Percentiles rank a stretch among this genome's conserved stretches.
phyloP scores from a whole-genome alignment of 768 basidiomycete genomes.

The Mycena epipterygia region DNA sequence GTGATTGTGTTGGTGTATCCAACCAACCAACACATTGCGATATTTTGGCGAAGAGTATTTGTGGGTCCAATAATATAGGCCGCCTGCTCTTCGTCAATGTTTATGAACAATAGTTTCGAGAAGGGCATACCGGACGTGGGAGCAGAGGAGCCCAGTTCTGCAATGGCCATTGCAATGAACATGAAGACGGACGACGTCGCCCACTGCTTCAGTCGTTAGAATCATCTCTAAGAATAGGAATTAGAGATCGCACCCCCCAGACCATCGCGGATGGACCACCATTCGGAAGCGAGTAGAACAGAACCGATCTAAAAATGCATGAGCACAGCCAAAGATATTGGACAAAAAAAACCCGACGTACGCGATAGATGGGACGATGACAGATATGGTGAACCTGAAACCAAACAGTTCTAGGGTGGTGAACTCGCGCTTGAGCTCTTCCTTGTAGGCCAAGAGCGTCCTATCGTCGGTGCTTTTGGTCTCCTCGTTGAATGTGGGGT shows the following conservation, averaged over 20 bases:
- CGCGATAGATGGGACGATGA: conserved; percentile 1
- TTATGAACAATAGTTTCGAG: too few species aligned
- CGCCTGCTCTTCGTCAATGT: too few species aligned
- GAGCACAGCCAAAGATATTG: background rate
- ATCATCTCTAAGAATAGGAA: too few species aligned
- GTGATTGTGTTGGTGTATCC: conserved; percentile 13
- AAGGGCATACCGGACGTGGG: conserved; percentile 3
- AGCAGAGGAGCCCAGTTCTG: conserved; percentile 8
- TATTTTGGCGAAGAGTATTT: conserved; percentile 3
- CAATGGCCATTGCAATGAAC: conserved; percentile 13
- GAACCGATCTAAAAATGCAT: background rate
- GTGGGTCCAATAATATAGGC: conserved; percentile 18
- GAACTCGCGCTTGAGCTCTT: conserved; percentile 20
- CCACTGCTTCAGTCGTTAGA: background rate
- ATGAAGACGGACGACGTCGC: background rate
- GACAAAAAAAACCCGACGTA: background rate
- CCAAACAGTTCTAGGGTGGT: conserved; percentile 6
- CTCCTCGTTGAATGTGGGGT: background rate
- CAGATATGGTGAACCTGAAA: background rate
- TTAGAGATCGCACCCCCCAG: background rate
- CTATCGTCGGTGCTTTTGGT: background rate
- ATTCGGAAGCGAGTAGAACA: background rate
- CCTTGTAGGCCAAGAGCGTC: conserved; percentile 10
- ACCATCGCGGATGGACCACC: conserved; percentile 16
- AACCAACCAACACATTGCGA: conserved; percentile 15